Conservation (phyloP, 352 stramenopile genomes). For the Thraustochytrium sp. region DNA sequence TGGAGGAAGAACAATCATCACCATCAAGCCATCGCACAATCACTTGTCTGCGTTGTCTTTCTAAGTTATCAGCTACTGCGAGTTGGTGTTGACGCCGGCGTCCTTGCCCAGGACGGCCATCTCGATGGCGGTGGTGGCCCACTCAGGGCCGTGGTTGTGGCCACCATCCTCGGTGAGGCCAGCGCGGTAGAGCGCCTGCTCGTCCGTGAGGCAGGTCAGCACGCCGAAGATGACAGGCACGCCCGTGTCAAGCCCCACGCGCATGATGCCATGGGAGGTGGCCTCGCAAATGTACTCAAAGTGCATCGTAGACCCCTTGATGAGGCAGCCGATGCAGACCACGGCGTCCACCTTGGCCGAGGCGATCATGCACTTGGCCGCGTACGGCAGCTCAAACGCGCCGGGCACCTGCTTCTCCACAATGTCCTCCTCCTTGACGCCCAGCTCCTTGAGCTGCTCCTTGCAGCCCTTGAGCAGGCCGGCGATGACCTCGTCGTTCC, state of each 20-base stretch:
- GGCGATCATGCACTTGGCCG: slow-evolving; percentile 73
- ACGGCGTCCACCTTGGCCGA: slow-evolving; percentile 79
- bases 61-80: too few species aligned
- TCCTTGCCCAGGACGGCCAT: slow-evolving; percentile 82
- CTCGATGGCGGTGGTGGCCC: slow-evolving; percentile 91
- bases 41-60: too few species aligned
- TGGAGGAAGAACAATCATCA: too few species aligned
- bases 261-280: slow-evolving; percentile 92
- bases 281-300: slow-evolving; percentile 98
- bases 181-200: slow-evolving; percentile 86
- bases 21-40: too few species aligned
- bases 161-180: slow-evolving; percentile 64
- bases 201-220: slow-evolving; percentile 89
- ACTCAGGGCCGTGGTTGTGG: slow-evolving; percentile 88
- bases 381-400: slow-evolving; percentile 91
- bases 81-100: not conserved
- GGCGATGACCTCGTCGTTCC: slow-evolving; percentile 71
- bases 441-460: slow-evolving; percentile 60
- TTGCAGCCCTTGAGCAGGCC: slow-evolving; percentile 63
- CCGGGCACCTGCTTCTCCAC: slow-evolving; percentile 61
- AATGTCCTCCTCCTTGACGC: slow-evolving; percentile 56
- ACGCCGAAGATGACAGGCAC: slow-evolving; percentile 77
- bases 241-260: slow-evolving; percentile 81
- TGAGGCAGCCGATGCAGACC: slow-evolving; percentile 84
- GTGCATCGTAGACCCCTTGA: slow-evolving; percentile 96